phyloP scores from a whole-genome alignment of 768 basidiomycete species.

The Asterophora lycoperdoides region DNA sequence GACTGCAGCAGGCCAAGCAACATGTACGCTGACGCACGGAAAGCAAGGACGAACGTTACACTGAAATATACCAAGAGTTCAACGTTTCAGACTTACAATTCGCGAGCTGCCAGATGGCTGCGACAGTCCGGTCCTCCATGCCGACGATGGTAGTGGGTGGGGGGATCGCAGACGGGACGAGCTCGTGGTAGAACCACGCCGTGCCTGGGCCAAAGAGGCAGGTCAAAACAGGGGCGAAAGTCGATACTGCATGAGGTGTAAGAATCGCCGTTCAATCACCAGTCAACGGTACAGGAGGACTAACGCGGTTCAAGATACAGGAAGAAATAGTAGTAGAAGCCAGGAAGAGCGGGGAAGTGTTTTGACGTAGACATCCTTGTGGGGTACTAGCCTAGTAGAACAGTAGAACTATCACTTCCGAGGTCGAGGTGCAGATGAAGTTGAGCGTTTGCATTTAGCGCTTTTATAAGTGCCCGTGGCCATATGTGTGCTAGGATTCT shows the following conservation, averaged over 20 bases:
- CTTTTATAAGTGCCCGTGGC: constrained; percentile 2
- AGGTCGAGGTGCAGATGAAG: not conserved
- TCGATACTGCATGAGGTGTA: constrained; percentile 27
- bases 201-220: constrained; percentile 58
- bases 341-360: constrained; percentile 54
- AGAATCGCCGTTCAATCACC: not conserved
- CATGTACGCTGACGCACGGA: constrained; percentile 27
- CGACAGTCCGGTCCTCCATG: constrained; percentile 48
- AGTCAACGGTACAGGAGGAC: constrained; percentile 4
- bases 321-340: constrained; percentile 59
- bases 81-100: constrained; percentile 46
- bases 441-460: not conserved
- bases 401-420: not conserved
- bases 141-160: constrained; percentile 19
- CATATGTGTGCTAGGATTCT: not conserved
- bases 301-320: constrained; percentile 63
- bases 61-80: no score
- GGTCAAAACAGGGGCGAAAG: constrained; percentile 31
- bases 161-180: constrained; percentile 47
- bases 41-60: not conserved
- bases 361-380: not conserved
- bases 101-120: constrained; percentile 65
- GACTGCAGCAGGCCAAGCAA: constrained; percentile 53
- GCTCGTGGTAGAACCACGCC: constrained; percentile 62
- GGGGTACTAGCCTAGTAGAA: no score